phyloP scores from a whole-genome alignment of 495 filamentous ascomycete genomes.

The Viridothelium virens region DNA sequence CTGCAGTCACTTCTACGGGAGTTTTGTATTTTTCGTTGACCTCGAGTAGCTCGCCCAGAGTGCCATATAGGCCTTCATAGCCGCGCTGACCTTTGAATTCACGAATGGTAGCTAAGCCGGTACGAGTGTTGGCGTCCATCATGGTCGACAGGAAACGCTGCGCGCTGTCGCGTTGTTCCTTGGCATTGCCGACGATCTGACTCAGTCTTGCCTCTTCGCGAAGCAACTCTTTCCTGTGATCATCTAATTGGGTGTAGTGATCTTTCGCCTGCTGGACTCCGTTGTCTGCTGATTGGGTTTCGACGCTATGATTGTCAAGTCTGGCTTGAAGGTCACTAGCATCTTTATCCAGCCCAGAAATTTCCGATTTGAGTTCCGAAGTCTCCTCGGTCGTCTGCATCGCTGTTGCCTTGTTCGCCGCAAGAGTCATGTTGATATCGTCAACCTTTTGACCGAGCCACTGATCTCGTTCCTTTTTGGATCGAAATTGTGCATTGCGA shows the following conservation, averaged over 20 bases:
- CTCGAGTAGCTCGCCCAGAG: slow-evolving; percentile 79
- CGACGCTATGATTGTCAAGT: slow-evolving; percentile 70
- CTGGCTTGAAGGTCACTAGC: slow-evolving; percentile 60
- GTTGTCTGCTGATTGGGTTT: slow-evolving; percentile 59
- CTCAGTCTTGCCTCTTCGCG: slow-evolving; percentile 82
- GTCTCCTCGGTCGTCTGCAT: slow-evolving; percentile 82
- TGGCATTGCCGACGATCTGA: slow-evolving; percentile 65
- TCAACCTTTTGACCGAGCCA: slow-evolving; percentile 75
- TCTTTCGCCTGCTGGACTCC: slow-evolving; percentile 74
- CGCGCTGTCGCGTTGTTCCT: slow-evolving; percentile 63
- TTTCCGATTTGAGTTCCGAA: slow-evolving; percentile 59
- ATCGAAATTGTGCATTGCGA: slow-evolving; percentile 79
- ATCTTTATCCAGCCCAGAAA: slow-evolving; percentile 62
- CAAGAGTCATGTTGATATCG: slow-evolving; percentile 65
- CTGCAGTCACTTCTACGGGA: slow-evolving; percentile 87
- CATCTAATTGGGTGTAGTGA: slow-evolving; percentile 65
- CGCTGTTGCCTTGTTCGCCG: slow-evolving; percentile 70
- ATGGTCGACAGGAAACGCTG: slow-evolving; percentile 69
- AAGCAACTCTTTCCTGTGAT: slow-evolving; percentile 84
- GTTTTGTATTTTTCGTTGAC: slow-evolving; percentile 79
- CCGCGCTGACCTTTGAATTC: slow-evolving; percentile 67
- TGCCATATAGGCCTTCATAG: slow-evolving; percentile 85
- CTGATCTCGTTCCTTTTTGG: slow-evolving; percentile 77
- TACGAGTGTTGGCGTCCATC: slow-evolving; percentile 82
- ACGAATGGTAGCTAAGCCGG: slow-evolving; percentile 74